Conservation (phyloP, 495 filamentous ascomycete species). For the Bacidia rubella region DNA sequence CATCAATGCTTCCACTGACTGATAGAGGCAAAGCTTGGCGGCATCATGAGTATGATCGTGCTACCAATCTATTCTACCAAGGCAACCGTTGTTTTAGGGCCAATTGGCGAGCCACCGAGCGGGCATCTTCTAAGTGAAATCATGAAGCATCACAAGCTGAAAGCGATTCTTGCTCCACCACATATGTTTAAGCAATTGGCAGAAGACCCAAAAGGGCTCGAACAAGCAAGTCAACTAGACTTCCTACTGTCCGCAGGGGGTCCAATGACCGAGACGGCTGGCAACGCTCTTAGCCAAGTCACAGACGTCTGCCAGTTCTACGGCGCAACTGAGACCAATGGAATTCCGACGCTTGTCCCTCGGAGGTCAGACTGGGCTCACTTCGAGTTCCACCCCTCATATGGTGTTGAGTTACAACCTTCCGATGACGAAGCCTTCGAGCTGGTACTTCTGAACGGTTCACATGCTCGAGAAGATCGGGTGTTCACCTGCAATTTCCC, state of each 20-base stretch:
- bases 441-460: constrained; percentile 33
- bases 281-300: constrained; percentile 17
- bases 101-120: constrained; percentile 18
- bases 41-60: constrained; percentile 9
- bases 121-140: constrained; percentile 14
- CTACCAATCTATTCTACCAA: constrained; percentile 13
- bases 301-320: constrained; percentile 23
- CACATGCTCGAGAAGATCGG: constrained; percentile 9
- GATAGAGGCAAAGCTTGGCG: constrained; percentile 11
- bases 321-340: constrained; percentile 20
- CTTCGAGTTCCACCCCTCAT: constrained; percentile 34
- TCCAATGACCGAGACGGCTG: constrained; percentile 14
- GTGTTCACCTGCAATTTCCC: constrained; percentile 29
- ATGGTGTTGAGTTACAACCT: constrained; percentile 29
- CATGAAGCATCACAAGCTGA: constrained; percentile 17
- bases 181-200: constrained; percentile 20
- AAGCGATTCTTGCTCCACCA: constrained; percentile 19
- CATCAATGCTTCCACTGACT: background rate
- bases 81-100: constrained; percentile 19
- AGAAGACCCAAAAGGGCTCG: constrained; percentile 10
- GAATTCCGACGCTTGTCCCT: constrained; percentile 15
- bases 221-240: constrained; percentile 16
- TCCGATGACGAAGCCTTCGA: constrained; percentile 34
- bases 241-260: constrained; percentile 23
- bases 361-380: constrained; percentile 35